phyloP scores from a whole-genome alignment of 768 basidiomycete genomes.

The Sporobolomyces roseus region DNA sequence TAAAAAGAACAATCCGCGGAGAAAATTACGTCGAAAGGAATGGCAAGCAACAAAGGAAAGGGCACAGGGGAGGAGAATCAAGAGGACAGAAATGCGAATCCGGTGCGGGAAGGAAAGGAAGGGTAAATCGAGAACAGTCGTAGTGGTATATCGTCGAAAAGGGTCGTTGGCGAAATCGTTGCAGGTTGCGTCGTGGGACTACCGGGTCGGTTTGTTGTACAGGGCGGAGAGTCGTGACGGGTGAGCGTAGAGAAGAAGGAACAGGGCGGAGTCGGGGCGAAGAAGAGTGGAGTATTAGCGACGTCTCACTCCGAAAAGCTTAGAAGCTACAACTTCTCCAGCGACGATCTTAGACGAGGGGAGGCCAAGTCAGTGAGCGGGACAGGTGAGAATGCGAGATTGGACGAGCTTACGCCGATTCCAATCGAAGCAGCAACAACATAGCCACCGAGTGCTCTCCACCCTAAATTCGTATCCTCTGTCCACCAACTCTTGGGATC shows the following conservation, averaged over 20 bases:
- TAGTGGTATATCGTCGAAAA: too few species aligned
- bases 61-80: not conserved
- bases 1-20: not conserved
- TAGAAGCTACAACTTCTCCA: conserved; percentile 30
- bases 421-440: conserved; percentile 32
- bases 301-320: conserved; percentile 18
- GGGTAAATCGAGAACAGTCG: too few species aligned
- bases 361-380: not conserved
- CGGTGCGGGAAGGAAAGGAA: too few species aligned
- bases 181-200: too few species aligned
- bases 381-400: not conserved
- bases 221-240: too few species aligned
- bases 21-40: not conserved
- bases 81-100: too few species aligned
- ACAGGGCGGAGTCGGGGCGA: too few species aligned
- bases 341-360: conserved; percentile 38
- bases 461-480: not conserved
- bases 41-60: not conserved
- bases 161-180: too few species aligned
- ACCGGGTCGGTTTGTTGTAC: too few species aligned
- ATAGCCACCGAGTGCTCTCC: conserved; percentile 31
- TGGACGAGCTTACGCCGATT: conserved; percentile 28
- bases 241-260: too few species aligned
- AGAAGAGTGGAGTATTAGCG: not conserved
- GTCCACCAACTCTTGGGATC: conserved; percentile 1